phyloP scores from a whole-genome alignment of 2,329 filamentous ascomycete genomes.

The Clarireedia monteithiana region DNA sequence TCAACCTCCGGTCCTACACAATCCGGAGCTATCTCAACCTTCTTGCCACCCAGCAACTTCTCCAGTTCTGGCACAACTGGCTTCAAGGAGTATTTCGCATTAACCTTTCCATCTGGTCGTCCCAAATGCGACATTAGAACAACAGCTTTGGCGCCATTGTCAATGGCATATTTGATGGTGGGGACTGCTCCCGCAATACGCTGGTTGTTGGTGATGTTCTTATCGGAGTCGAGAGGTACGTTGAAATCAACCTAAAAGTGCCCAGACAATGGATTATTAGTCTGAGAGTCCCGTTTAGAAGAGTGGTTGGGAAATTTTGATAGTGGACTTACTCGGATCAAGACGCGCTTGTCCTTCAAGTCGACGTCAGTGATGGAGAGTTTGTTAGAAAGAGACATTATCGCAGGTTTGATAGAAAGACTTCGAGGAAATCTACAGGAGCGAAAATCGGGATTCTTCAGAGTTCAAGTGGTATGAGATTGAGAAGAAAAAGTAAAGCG shows the following conservation, averaged over 20 bases:
- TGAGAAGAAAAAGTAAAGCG: conserved; percentile 15
- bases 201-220: conserved; percentile 96
- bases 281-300: not conserved
- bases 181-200: conserved; percentile 93
- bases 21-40: conserved; percentile 82
- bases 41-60: conserved; percentile 72
- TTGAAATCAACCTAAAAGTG: conserved; percentile 89
- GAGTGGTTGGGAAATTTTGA: not conserved
- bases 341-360: conserved; percentile 95
- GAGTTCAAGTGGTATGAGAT: not conserved
- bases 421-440: not conserved
- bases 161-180: conserved; percentile 90
- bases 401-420: not conserved
- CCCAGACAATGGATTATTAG: conserved; percentile 16
- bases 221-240: conserved; percentile 87
- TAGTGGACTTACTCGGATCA: conserved; percentile 75
- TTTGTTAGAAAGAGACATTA: conserved; percentile 98
- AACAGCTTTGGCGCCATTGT: conserved; percentile 85
- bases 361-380: conserved; percentile 94
- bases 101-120: conserved; percentile 82
- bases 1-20: conserved; percentile 87
- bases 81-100: conserved; percentile 90
- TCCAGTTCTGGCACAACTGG: conserved; percentile 87
- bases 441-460: not conserved
- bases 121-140: conserved; percentile 98